Conservation (phyloP, 371 early-diverging fungal species). For the Enterospora canceri region DNA sequence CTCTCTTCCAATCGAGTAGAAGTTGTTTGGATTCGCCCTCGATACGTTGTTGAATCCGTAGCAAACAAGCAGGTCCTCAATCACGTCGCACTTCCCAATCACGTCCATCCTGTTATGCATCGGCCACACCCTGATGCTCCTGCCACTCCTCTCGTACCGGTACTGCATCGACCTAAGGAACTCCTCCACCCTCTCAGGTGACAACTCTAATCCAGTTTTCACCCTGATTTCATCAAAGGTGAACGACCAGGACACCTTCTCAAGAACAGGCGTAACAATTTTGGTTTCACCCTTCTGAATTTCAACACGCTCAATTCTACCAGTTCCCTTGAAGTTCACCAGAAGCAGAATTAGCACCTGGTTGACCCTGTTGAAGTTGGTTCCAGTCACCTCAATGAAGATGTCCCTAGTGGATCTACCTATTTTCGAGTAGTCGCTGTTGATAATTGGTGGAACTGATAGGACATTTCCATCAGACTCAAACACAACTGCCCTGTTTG, state of each 20-base stretch:
- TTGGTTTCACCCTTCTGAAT: neutral
- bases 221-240: constrained; percentile 62
- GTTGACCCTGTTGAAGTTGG: constrained; percentile 61
- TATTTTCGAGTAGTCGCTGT: constrained; percentile 91
- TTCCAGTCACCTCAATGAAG: constrained; percentile 93
- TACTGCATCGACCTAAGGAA: constrained; percentile 54
- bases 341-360: constrained; percentile 45
- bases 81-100: constrained; percentile 85
- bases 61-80: constrained; percentile 97
- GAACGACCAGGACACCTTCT: constrained; percentile 65
- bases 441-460: constrained; percentile 97
- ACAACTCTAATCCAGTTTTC: constrained; percentile 34
- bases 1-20: constrained; percentile 70
- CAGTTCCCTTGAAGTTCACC: constrained; percentile 57
- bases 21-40: constrained; percentile 63
- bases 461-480: constrained; percentile 67
- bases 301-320: constrained; percentile 64
- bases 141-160: constrained; percentile 58
- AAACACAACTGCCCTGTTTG: constrained; percentile 70
- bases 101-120: constrained; percentile 86
- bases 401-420: constrained; percentile 81
- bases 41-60: constrained; percentile 89
- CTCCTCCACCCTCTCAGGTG: constrained; percentile 5
- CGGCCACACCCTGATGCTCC: constrained; percentile 65
- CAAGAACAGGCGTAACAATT: constrained; percentile 61